Evolutionary conservation across 805 yeast genomes (phyloP), one percentile per base, ranked within the genome.

Genomic region (Wickerhamomyces kurtzmanii): DNA sequence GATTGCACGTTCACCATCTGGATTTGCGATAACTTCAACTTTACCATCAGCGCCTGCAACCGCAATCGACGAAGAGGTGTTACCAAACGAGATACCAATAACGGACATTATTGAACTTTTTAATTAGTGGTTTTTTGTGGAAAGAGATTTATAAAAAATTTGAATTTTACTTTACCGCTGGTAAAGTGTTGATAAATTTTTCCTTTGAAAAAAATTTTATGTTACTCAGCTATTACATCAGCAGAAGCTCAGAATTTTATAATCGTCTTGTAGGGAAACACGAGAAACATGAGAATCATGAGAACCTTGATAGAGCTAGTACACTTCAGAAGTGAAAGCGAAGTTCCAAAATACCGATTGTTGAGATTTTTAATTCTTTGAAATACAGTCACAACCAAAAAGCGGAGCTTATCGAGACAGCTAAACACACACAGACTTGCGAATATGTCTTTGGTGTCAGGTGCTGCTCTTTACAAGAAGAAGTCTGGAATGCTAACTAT

Each of bases 1-100:
- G 53, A 91, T 91, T 35, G 89, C 71, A 65, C 97, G 84, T 62
- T 91, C 97, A 57, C 98, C 98, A 52, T 91, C 98, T 43, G 93
- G 96, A 74, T 91, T 89, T 43, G 98, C 98, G 55, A 91, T 89
- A 42, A 91, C 94, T 52, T 91, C 96, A 39, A 85, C 91, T 55
- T 80, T 82, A 37, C 96, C 96, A 49, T 89, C 96, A 40, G 64
- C 57, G 37, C 69, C 61, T 42, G 87, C 81, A 48, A 77, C 83
- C 27, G 97, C 96, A 54, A 91, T 86, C 34, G 96, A 83, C 27
- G 96, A 81, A 36, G 94, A 74, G 27, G 94, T 80, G 73, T 91
- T 91, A 57, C 98, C 98, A 57, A 91, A 89, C 23, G 96, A 77
- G 54, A 91, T 73, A 59, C 98, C 98, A 57, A 91, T 82, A 43